phyloP scores from a whole-genome alignment of 2,329 filamentous ascomycete species.

The Nothophaeocryptopus gaeumannii region DNA sequence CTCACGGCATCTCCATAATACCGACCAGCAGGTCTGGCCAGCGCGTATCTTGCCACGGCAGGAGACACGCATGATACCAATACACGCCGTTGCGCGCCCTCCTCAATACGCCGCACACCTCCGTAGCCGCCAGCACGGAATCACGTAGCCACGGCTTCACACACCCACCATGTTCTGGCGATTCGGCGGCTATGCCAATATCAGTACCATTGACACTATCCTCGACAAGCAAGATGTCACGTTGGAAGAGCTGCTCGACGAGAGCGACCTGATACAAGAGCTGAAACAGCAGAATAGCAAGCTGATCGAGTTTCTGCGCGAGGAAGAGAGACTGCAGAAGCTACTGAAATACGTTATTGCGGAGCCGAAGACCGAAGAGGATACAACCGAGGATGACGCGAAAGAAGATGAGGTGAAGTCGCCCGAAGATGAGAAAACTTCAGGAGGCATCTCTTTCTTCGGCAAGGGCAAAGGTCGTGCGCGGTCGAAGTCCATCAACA shows the following conservation, averaged over 20 bases:
- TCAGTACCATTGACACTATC: slow-evolving; percentile 92
- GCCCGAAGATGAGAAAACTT: slow-evolving; percentile 50
- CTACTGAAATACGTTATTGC: slow-evolving; percentile 90
- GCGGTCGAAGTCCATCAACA: slow-evolving; percentile 44
- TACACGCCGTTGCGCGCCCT: slow-evolving; percentile 10
- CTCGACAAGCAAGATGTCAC: slow-evolving; percentile 94
- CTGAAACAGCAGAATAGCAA: slow-evolving; percentile 98
- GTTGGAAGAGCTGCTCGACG: slow-evolving; percentile 91
- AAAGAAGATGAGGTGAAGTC: slow-evolving; percentile 30
- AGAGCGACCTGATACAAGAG: slow-evolving; percentile 94
- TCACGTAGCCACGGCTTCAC: slow-evolving; percentile 8
- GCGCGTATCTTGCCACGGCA: background rate
- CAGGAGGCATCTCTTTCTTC: slow-evolving; percentile 45
- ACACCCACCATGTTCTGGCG: slow-evolving; percentile 91
- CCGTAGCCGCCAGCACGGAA: slow-evolving; percentile 12
- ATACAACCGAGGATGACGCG: slow-evolving; percentile 31
- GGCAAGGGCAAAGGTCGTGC: slow-evolving; percentile 43
- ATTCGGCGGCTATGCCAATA: slow-evolving; percentile 97
- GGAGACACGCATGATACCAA: slow-evolving; percentile 20
- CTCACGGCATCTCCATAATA: too few species aligned
- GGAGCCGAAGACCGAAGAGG: slow-evolving; percentile 58
- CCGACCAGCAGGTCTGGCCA: slow-evolving; percentile 1
- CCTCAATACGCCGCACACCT: slow-evolving; percentile 1
- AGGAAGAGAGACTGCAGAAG: slow-evolving; percentile 77
- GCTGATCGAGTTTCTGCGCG: slow-evolving; percentile 90